Percentiles rank a stretch among this genome's conserved stretches.
phyloP scores from a whole-genome alignment of 768 basidiomycete genomes.

The Mycena metata region DNA sequence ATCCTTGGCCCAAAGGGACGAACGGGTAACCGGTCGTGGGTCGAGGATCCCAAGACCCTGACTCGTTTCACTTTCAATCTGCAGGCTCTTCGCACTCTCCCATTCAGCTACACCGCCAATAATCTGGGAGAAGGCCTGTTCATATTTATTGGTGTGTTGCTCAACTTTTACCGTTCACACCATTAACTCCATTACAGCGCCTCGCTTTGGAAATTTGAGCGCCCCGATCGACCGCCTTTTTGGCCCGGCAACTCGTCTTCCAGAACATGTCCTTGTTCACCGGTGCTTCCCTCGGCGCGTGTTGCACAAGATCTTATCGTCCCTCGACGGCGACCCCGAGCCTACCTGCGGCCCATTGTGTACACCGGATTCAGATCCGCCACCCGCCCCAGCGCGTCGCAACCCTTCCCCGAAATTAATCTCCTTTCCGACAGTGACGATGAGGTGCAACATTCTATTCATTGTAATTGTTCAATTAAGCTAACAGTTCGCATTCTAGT shows the following conservation, averaged over 20 bases:
- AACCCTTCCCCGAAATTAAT: too few relatives aligned
- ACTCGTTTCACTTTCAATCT: conserved; percentile 10
- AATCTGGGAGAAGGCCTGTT: conserved; percentile 7
- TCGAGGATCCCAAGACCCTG: conserved; percentile 17
- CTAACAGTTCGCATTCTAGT: too few relatives aligned
- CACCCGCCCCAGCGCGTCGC: too few relatives aligned
- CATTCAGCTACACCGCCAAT: conserved; percentile 17
- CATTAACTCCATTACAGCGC: too few relatives aligned
- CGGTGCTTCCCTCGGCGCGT: conserved; percentile 7
- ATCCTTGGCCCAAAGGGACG: conserved; percentile 7
- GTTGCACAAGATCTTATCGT: neutral
- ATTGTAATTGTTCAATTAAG: too few relatives aligned
- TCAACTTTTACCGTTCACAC: too few relatives aligned
- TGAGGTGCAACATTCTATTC: too few relatives aligned
- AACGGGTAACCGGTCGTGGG: neutral
- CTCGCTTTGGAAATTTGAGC: neutral
- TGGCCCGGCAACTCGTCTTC: neutral
- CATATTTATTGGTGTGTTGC: conserved; percentile 5
- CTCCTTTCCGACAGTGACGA: too few relatives aligned
- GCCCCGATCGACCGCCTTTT: conserved; percentile 6
- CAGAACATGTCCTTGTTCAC: neutral
- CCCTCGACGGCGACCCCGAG: neutral
- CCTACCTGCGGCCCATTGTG: neutral
- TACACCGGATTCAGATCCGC: too few relatives aligned
- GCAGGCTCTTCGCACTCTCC: neutral